These are phyloP conservation scores for Aphanomyces astaci DNA, from an alignment of 352 stramenopile species.

Conservation along the genomic window DNA sequence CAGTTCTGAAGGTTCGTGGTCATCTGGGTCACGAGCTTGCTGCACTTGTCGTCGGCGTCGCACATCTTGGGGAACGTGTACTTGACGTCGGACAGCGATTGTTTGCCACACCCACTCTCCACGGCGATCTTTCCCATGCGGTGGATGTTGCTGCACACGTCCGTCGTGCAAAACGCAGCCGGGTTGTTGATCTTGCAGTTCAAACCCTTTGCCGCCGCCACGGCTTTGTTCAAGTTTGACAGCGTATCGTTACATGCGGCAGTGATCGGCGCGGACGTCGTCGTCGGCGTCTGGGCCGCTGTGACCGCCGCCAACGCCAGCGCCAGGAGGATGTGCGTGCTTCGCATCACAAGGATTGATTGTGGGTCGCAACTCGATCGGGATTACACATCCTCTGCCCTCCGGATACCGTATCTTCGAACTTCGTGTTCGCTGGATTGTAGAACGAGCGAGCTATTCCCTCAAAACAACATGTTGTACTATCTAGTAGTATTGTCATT, in stretches of 20 bases:
- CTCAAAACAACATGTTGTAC: no score
- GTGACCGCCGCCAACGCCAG: neutral
- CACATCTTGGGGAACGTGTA: slow-evolving; percentile 16
- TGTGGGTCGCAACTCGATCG: slow-evolving; percentile 14
- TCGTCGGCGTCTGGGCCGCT: neutral
- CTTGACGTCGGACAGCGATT: neutral
- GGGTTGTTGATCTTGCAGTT: neutral
- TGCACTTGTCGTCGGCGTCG: neutral
- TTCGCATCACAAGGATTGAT: neutral
- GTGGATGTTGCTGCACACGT: neutral
- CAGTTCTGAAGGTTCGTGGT: neutral
- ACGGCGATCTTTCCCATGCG: neutral
- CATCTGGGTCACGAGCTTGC: neutral
- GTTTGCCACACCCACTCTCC: neutral
- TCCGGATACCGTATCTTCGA: neutral
- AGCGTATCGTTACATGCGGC: neutral
- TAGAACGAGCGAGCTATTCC: neutral
- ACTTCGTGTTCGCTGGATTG: slow-evolving; percentile 10
- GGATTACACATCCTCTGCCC: neutral
- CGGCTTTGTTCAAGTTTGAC: neutral
- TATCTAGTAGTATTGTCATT: no score
- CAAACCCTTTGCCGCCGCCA: neutral
- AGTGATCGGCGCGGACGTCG: neutral
- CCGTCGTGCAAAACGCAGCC: neutral
- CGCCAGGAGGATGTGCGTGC: neutral